Evolutionary conservation across 1,139 yeast species (phyloP), one percentile per base, ranked within the genome.

Genomic region (Blastobotrys serpentis): DNA sequence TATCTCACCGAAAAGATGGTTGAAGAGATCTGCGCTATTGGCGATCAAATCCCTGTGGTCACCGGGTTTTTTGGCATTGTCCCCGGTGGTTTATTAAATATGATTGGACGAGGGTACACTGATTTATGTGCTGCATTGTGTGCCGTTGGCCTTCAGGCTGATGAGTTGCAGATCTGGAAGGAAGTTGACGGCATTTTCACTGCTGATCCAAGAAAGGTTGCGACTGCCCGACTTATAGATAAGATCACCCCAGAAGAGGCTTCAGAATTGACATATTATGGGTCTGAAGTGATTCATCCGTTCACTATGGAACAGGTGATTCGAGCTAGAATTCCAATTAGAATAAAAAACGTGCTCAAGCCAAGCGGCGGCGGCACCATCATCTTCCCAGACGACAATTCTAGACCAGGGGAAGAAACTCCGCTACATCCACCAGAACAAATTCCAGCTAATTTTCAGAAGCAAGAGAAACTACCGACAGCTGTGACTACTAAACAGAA

Each of bases 251-350:
- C 98, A 1, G 98, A 92, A 64, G 98, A 92, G 71, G 98, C 98
- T 1, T 94, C 98, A 0, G 98, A 92, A 70, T 78, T 92, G 68
- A 92, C 98, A 0, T 92, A 92, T 69, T 92, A 92, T 64, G 98
- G 98, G 29, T 85, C 95, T 4, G 98, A 92, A 70, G 98, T 92
- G 55, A 92, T 92, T 58, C 98, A 92, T 64, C 98, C 98, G 1
- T 92, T 92, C 73, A 92, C 98, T 30, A 92, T 92, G 98, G 98
- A 92, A 70, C 98, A 92, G 71, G 98, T 90, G 50, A 92, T 92
- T 59, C 82, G 84, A 58, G 98, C 98, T 10, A 86, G 86, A 65
- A 92, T 92, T 60, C 98, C 98, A 40, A 92, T 92, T 65, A 80
- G 98, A 65, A 92, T 92, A 62, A 92, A 92, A 69, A 92, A 92